Evolutionary conservation across 352 stramenopile genomes (phyloP).

Genomic region (Saprolegnia parasitica): DNA sequence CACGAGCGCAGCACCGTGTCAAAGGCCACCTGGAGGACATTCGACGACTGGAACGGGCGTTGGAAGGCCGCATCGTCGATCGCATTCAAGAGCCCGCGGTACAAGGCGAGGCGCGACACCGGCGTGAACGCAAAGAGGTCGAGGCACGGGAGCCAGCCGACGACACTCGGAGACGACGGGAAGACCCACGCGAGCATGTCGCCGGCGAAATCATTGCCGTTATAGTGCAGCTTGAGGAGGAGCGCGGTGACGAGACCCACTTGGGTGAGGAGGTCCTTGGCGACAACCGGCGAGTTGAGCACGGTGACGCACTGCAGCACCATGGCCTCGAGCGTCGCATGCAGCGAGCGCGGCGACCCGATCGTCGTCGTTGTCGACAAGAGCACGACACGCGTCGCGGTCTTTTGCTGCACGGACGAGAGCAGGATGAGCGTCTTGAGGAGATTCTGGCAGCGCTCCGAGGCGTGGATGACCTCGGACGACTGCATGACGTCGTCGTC

Average conservation of each 20-base stretch:
- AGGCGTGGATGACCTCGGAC: conserved; percentile 65
- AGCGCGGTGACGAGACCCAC: conserved; percentile 64
- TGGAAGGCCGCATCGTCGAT: conserved; percentile 51
- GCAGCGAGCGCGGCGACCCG: not conserved
- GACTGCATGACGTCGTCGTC: conserved; percentile 37
- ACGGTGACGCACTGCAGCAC: conserved; percentile 56
- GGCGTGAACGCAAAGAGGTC: conserved; percentile 44
- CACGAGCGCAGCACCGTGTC: conserved; percentile 47
- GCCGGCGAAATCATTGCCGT: conserved; percentile 5
- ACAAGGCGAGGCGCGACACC: conserved; percentile 58
- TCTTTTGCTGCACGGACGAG: conserved; percentile 44
- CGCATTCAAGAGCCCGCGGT: conserved; percentile 64
- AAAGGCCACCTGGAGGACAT: conserved; percentile 55
- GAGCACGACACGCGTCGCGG: not conserved
- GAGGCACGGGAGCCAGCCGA: conserved; percentile 3
- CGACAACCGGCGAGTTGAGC: conserved; percentile 60
- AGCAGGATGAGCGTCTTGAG: conserved; percentile 70
- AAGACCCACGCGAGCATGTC: conserved; percentile 4
- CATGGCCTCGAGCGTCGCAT: conserved; percentile 33
- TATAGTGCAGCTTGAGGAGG: conserved; percentile 51
- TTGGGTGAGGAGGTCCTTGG: conserved; percentile 77
- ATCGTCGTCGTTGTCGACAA: not conserved
- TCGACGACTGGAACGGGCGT: not conserved
- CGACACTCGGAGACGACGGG: not conserved
- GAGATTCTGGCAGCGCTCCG: conserved; percentile 61